Conservation (phyloP, 225 moss, liverwort and hornwort species). For the Thuidium tamariscinum region DNA sequence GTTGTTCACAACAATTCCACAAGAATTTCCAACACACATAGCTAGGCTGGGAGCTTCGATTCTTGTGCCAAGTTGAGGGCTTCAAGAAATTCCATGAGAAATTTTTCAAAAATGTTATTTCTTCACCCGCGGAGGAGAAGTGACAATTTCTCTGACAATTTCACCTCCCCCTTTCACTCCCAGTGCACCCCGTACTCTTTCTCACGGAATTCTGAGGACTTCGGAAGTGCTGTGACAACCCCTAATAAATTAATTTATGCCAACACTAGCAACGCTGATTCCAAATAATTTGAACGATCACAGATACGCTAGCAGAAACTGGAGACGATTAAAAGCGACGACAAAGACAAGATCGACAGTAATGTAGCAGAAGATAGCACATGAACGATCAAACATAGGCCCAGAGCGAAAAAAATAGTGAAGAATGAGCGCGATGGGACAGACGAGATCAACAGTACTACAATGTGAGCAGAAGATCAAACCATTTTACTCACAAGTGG, state of each 20-base stretch:
- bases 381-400: not conserved
- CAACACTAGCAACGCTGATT: not conserved
- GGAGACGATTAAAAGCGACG: not conserved
- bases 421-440: not conserved
- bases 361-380: not conserved
- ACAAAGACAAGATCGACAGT: not conserved
- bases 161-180: too few relatives aligned
- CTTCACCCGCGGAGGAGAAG: too few relatives aligned
- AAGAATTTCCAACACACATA: too few relatives aligned
- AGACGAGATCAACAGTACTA: not conserved
- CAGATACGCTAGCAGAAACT: not conserved
- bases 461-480: not conserved
- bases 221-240: too few relatives aligned
- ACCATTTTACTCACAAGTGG: not conserved
- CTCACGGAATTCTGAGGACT: too few relatives aligned
- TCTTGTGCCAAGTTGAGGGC: too few relatives aligned
- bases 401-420: not conserved
- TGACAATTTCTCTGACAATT: too few relatives aligned
- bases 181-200: too few relatives aligned
- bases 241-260: not conserved
- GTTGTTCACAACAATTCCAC: too few relatives aligned
- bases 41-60: too few relatives aligned
- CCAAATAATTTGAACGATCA: not conserved
- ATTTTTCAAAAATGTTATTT: too few relatives aligned
- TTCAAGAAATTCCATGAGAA: too few relatives aligned